These are phyloP conservation scores for Arthrinium phaeospermum DNA, from an alignment of 2,329 filamentous ascomycete genomes.

Conservation along the genomic window DNA sequence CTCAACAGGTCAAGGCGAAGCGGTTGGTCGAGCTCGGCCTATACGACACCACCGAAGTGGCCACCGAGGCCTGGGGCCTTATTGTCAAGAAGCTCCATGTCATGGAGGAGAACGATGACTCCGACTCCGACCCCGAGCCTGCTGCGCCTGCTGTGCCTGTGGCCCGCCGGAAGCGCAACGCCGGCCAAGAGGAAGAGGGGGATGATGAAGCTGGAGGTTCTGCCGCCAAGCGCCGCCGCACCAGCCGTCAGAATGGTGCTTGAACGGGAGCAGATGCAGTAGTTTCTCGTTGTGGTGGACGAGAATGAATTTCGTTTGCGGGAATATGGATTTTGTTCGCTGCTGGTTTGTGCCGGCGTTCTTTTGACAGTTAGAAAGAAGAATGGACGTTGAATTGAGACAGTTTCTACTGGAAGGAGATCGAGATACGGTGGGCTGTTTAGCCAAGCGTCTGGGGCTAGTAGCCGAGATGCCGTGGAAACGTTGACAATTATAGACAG, in stretches of 20 bases:
- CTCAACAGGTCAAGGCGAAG: neutral
- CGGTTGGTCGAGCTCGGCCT: neutral
- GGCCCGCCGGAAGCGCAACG: neutral
- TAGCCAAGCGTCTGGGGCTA: conserved; percentile 2
- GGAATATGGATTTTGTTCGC: neutral
- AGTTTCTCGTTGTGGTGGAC: neutral
- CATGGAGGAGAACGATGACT: neutral
- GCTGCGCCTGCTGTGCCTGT: neutral
- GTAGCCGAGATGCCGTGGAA: conserved; percentile 7
- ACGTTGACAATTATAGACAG: neutral
- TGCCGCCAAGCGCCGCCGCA: neutral
- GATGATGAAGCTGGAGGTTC: neutral
- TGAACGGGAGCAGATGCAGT: neutral
- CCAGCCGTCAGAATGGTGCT: neutral
- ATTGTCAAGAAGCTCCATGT: neutral
- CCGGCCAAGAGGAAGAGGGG: neutral
- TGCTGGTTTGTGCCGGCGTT: no score
- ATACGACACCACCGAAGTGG: neutral
- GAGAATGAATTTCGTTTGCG: neutral
- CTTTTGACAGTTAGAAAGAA: no score
- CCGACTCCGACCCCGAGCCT: neutral
- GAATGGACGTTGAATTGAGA: neutral
- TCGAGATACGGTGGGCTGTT: conserved; percentile 8
- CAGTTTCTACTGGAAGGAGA: neutral
- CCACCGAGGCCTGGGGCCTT: neutral